Conservation (phyloP, 345 rosid species). For the Eucalyptus regnans region DNA sequence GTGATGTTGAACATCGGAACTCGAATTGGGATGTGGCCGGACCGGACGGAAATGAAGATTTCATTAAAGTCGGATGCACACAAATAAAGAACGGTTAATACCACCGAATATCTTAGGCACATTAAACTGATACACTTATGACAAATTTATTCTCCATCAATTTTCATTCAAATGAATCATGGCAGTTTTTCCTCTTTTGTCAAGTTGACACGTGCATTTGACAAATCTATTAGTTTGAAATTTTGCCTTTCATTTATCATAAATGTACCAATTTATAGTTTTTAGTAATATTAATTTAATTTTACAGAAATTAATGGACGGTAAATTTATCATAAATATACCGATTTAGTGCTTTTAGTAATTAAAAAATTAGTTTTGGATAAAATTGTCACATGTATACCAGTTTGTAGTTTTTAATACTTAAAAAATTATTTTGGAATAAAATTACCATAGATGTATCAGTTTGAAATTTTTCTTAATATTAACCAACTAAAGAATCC, state of each 20-base stretch:
- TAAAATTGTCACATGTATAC: no score
- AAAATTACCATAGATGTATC: rapidly evolving
- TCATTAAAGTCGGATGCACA: no score
- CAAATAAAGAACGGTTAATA: neutral
- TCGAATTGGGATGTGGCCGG: neutral
- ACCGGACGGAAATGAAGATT: neutral
- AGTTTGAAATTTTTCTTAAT: no score
- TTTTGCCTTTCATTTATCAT: rapidly evolving
- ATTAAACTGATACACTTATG: no score
- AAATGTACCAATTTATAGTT: rapidly evolving
- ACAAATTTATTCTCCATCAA: no score
- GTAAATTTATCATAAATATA: no score
- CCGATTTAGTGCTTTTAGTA: rapidly evolving
- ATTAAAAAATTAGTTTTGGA: rapidly evolving
- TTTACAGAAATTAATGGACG: rapidly evolving
- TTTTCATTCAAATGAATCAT: rapidly evolving
- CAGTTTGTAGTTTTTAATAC: rapidly evolving
- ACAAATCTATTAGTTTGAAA: rapidly evolving
- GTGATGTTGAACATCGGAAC: neutral
- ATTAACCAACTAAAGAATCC: no score
- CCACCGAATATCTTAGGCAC: no score
- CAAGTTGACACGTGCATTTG: rapidly evolving
- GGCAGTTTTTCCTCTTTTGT: rapidly evolving
- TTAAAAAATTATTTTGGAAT: no score
- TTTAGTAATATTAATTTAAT: no score